A percentile compares a stretch with the other conserved stretches of the same genome.
Evolutionary conservation across 305 asterid species (phyloP).

Genomic region (Fraxinus xanthoxyloides): DNA sequence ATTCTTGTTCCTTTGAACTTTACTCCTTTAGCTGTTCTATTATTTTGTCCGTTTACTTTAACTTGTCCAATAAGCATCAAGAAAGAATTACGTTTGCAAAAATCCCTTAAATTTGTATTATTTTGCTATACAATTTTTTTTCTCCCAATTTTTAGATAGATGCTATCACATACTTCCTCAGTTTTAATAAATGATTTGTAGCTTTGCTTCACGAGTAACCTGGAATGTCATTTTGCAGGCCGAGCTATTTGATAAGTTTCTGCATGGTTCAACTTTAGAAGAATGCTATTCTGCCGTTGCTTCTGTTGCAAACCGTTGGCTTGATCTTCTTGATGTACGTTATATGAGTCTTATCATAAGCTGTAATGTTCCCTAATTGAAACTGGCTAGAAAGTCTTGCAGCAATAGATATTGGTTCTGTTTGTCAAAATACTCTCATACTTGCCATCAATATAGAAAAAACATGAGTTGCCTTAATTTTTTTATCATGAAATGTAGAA

Average conservation of each 20-base stretch:
- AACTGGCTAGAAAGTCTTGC: constrained; percentile 7
- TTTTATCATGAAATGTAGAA: constrained; percentile 7
- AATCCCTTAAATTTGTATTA: neutral
- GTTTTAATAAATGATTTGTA: neutral
- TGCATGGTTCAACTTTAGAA: constrained; percentile 83
- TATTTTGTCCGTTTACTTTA: neutral
- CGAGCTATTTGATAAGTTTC: constrained; percentile 94
- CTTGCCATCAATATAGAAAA: constrained; percentile 12
- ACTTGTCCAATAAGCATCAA: neutral
- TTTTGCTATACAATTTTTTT: neutral
- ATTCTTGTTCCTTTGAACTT: neutral
- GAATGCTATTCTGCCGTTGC: constrained; percentile 96
- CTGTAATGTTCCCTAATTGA: constrained; percentile 14
- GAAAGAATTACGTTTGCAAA: neutral
- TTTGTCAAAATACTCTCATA: constrained; percentile 10
- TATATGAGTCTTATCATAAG: constrained; percentile 19
- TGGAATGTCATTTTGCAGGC: constrained; percentile 59
- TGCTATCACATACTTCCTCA: neutral
- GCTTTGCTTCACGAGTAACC: constrained; percentile 19
- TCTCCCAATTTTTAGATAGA: neutral
- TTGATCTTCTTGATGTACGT: constrained; percentile 97
- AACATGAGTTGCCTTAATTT: constrained; percentile 1
- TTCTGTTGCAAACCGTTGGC: constrained; percentile 97
- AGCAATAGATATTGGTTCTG: neutral
- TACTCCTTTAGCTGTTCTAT: neutral